phyloP scores from a whole-genome alignment of 2,329 filamentous ascomycete genomes.

The Sporothrix brunneoviolacea region DNA sequence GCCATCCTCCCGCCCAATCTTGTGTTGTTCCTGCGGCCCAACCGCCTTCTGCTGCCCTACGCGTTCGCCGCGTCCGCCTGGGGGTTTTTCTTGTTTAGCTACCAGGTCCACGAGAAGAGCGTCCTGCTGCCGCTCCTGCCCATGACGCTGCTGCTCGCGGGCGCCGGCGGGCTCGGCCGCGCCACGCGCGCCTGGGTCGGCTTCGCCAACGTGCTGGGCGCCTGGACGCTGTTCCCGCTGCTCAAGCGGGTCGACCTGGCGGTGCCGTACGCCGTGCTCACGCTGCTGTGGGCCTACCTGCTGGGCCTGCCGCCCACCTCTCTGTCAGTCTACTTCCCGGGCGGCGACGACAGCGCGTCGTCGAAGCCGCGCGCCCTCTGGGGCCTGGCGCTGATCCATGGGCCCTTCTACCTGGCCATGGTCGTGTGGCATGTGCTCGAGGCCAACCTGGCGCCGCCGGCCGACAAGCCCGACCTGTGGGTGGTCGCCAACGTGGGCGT shows the following conservation, averaged over 20 bases:
- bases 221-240: slow-evolving; percentile 91
- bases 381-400: slow-evolving; percentile 63
- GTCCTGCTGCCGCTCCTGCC: slow-evolving; percentile 86
- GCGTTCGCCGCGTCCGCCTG: slow-evolving; percentile 80
- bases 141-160: slow-evolving; percentile 81
- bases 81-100: slow-evolving; percentile 97
- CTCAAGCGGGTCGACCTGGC: slow-evolving; percentile 76
- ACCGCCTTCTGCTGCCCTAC: slow-evolving; percentile 68
- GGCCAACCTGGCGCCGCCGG: slow-evolving; percentile 59
- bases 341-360: background rate
- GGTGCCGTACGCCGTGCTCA: slow-evolving; percentile 79
- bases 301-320: slow-evolving; percentile 78
- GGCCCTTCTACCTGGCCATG: slow-evolving; percentile 71
- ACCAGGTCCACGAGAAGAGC: slow-evolving; percentile 98
- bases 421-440: slow-evolving; percentile 74
- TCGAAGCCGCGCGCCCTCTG: slow-evolving; percentile 42
- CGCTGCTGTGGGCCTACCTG: slow-evolving; percentile 84
- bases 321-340: slow-evolving; percentile 59
- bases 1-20: slow-evolving; percentile 74
- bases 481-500: slow-evolving; percentile 83
- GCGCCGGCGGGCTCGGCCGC: slow-evolving; percentile 68
- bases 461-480: slow-evolving; percentile 85
- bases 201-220: slow-evolving; percentile 85
- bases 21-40: slow-evolving; percentile 71
- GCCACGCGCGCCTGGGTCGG: slow-evolving; percentile 83